Conservation (phyloP, 495 filamentous ascomycete genomes). For the Physcia stellaris region DNA sequence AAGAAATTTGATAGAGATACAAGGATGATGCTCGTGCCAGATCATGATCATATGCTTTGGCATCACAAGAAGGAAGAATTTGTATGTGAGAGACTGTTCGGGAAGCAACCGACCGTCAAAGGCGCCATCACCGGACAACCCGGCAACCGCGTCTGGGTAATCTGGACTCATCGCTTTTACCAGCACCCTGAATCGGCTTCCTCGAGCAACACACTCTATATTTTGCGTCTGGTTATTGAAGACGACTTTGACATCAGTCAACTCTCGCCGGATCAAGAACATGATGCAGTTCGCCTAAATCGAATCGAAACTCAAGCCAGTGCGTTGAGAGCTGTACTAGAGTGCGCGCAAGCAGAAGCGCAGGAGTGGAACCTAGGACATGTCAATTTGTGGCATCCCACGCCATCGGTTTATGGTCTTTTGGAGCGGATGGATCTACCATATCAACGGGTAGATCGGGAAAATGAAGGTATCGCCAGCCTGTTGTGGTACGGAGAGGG, state of each 20-base stretch:
- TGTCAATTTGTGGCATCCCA: conserved; percentile 10
- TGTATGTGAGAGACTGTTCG: conserved; percentile 5
- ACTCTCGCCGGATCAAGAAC: no score
- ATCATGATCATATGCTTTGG: conserved; percentile 11
- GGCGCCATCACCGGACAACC: conserved; percentile 4
- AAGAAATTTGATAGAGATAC: background rate
- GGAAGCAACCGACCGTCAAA: conserved; percentile 2
- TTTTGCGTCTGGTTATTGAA: conserved; percentile 10
- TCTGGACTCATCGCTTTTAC: conserved; percentile 10
- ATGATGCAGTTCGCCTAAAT: no score
- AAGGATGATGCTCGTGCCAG: conserved; percentile 6
- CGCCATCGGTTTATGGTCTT: conserved; percentile 6
- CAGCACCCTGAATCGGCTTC: background rate
- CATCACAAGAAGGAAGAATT: conserved; percentile 8
- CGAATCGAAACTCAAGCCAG: background rate
- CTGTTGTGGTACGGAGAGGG: conserved; percentile 4
- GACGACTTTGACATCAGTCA: background rate
- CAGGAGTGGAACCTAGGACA: conserved; percentile 7
- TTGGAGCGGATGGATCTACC: conserved; percentile 3
- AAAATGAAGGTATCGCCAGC: conserved; percentile 11
- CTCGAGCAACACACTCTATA: conserved; percentile 6
- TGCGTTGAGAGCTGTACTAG: conserved; percentile 8
- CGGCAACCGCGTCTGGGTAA: conserved; percentile 5
- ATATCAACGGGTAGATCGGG: conserved; percentile 4
- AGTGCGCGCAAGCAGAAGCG: conserved; percentile 9